phyloP scores from a whole-genome alignment of 441 rosid species.

The Arabidopsis hybrid region DNA sequence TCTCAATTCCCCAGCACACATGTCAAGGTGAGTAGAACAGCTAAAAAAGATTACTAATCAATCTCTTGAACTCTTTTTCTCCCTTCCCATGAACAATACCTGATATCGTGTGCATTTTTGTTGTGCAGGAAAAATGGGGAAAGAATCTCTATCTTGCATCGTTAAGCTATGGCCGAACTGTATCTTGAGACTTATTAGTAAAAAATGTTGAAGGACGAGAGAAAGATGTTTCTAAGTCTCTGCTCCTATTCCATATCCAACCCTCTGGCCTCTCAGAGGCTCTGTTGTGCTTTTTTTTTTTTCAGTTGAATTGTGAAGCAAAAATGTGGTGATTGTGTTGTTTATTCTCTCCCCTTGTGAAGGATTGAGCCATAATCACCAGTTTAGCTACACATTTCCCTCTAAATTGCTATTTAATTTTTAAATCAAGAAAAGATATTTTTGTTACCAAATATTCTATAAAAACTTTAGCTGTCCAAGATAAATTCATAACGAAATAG shows the following conservation, averaged over 20 bases:
- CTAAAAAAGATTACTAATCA: neutral
- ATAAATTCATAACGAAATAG: neutral
- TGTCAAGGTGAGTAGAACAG: conserved; percentile 69
- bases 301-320: conserved; percentile 40
- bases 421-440: conserved; percentile 21
- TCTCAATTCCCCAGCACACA: conserved; percentile 98
- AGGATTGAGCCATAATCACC: conserved; percentile 30
- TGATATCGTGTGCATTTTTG: conserved; percentile 7
- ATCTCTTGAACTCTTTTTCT: neutral
- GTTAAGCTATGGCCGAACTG: conserved; percentile 89
- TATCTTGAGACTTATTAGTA: conserved; percentile 57
- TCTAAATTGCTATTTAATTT: conserved; percentile 20
- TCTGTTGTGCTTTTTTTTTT: conserved; percentile 29
- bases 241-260: conserved; percentile 29
- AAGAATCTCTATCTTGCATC: conserved; percentile 94
- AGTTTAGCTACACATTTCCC: conserved; percentile 30
- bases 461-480: conserved; percentile 3
- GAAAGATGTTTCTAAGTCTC: conserved; percentile 32
- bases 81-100: conserved; percentile 10
- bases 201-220: conserved; percentile 28
- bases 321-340: conserved; percentile 22
- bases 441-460: neutral
- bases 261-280: conserved; percentile 20
- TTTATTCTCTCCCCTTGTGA: conserved; percentile 23
- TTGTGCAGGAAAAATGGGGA: conserved; percentile 89